Evolutionary conservation across 2,329 filamentous ascomycete species (phyloP), one percentile per base, ranked within the genome.

Genomic region (Colletotrichum tamarilloi): DNA sequence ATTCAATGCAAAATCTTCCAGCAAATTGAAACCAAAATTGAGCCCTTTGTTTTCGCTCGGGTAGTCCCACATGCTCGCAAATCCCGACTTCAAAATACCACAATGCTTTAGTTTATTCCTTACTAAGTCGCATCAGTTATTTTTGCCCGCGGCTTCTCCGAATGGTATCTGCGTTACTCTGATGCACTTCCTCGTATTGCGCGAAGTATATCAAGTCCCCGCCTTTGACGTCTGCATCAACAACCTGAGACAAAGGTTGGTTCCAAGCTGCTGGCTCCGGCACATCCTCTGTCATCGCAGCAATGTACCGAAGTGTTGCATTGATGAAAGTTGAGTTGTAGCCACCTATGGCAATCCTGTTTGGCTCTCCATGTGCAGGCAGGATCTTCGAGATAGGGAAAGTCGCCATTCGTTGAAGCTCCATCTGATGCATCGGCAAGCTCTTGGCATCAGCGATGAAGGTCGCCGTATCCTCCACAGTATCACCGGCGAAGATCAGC

Each of bases 121-220:
- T 8, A 19, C 42, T 8, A n/a, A 49, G 5, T 55, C 22, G 22
- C 52, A 55, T 55, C 9, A 55, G 12, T 12, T 30, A 19, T 32
- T 28, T 9, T 30, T 28, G 4, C 46, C 46, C 30, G 2, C 71
- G 71, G 26, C 60, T 32, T 9, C 68, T 62, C 19, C 65, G 71
- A 7, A 73, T 73, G 1, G 71, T 57, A 1, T 73, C 42, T 7
- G 56, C 71, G 26, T 73, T 73, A 11, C 67, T 73, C 24, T 66
- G 70, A 28, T 73, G 71, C 7, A 73, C 71, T n/a, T 73, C 71
- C 35, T 73, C 71, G 28, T 73, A 73, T 24, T 73, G 71, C 16
- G 42, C 35, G 26, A 73, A 73, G 28, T 73, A 73, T 14, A 73
- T 73, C 46, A 73, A n/a, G n/a, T 73, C 60, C 7, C 71, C 71